These are phyloP conservation scores for Ophiosphaerella herpotricha DNA, from an alignment of 2,329 filamentous ascomycete species.

Conservation along the genomic window DNA sequence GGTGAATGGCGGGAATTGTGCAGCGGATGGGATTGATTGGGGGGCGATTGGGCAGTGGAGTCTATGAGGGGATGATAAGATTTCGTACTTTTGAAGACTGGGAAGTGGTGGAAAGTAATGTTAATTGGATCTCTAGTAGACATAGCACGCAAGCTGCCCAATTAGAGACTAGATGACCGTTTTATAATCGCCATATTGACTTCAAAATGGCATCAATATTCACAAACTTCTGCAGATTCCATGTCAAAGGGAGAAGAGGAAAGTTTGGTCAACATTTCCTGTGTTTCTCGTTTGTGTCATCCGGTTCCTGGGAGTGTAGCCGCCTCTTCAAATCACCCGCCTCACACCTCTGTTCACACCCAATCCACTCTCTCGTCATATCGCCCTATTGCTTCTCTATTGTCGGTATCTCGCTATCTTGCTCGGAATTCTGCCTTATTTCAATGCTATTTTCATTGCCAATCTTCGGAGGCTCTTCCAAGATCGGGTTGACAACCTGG, in stretches of 20 bases:
- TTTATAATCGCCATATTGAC: no score
- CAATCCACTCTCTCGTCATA: neutral
- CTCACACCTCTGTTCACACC: neutral
- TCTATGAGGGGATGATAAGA: conserved; percentile 5
- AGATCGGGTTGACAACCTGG: no score
- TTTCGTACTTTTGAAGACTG: neutral
- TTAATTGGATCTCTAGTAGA: neutral
- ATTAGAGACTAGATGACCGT: neutral
- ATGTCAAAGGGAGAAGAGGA: neutral
- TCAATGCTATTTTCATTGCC: no score
- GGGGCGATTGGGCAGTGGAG: conserved; percentile 35
- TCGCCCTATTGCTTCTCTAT: neutral
- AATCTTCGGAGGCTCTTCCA: no score
- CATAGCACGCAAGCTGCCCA: no score
- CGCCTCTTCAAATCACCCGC: neutral
- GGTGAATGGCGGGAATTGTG: conserved; percentile 2
- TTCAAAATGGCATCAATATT: no score
- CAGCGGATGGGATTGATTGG: conserved; percentile 24
- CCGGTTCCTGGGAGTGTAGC: neutral
- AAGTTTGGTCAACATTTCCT: neutral
- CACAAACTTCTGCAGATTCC: no score
- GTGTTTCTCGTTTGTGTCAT: no score
- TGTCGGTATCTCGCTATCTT: no score
- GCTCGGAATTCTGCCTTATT: no score
- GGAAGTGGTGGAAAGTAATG: neutral